Percentiles rank a stretch among this genome's conserved stretches.
Evolutionary conservation across 2,329 filamentous ascomycete species (phyloP).

Genomic region (Graphilbum fragrans): DNA sequence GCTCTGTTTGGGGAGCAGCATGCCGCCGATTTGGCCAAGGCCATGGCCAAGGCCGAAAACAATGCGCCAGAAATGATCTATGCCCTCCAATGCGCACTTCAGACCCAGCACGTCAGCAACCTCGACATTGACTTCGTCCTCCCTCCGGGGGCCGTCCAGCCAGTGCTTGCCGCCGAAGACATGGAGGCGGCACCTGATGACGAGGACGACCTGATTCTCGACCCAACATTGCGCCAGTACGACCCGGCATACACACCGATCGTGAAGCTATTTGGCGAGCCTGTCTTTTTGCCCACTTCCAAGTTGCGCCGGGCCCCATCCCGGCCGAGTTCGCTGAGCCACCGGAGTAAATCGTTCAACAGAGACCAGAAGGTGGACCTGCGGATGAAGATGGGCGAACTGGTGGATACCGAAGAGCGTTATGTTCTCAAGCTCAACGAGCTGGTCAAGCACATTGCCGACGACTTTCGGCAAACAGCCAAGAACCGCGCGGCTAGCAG

Average conservation of each 20-base stretch:
- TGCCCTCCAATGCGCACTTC: constrained; percentile 62
- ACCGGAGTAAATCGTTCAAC: constrained; percentile 60
- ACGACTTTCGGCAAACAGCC: constrained; percentile 64
- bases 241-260: constrained; percentile 60
- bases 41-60: constrained; percentile 74
- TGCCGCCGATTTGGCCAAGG: constrained; percentile 77
- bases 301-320: constrained; percentile 77
- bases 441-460: constrained; percentile 68
- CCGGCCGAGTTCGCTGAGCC: constrained; percentile 66
- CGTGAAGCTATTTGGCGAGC: constrained; percentile 68
- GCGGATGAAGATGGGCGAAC: constrained; percentile 77
- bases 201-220: constrained; percentile 53
- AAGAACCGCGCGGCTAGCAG: constrained; percentile 45
- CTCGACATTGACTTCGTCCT: constrained; percentile 80
- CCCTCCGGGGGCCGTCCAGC: constrained; percentile 64
- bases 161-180: constrained; percentile 47
- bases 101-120: constrained; percentile 72
- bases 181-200: constrained; percentile 33
- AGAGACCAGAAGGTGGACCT: constrained; percentile 74
- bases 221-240: constrained; percentile 57
- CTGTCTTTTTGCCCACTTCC: constrained; percentile 77
- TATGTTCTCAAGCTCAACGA: constrained; percentile 85
- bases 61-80: constrained; percentile 57
- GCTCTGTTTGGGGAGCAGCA: constrained; percentile 81
- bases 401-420: constrained; percentile 86